Evolutionary conservation across 345 rosid species (phyloP).

Genomic region (Gossypium australe): DNA sequence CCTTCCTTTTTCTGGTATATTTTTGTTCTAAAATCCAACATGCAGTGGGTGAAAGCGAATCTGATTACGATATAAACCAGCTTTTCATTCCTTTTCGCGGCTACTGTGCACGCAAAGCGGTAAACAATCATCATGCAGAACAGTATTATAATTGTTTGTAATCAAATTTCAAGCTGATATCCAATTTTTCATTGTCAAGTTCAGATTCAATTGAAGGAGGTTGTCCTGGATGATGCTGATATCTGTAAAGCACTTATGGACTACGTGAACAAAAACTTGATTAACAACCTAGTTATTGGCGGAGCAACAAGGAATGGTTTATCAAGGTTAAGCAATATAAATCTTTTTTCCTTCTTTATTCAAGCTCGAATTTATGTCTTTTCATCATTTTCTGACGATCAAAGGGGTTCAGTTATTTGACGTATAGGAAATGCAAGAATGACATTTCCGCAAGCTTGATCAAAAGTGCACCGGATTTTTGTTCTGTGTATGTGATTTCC

Average conservation of each 20-base stretch:
- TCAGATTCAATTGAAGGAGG: slow-evolving; percentile 59
- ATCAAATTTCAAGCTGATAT: background rate
- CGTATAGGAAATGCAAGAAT: slow-evolving; percentile 42
- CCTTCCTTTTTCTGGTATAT: background rate
- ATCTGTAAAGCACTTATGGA: slow-evolving; percentile 55
- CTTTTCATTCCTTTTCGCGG: slow-evolving; percentile 68
- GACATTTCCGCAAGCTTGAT: slow-evolving; percentile 45
- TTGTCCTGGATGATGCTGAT: slow-evolving; percentile 57
- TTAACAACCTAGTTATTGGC: slow-evolving; percentile 60
- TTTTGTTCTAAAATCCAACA: background rate
- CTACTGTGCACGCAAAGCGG: slow-evolving; percentile 85
- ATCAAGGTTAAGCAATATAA: slow-evolving; percentile 38
- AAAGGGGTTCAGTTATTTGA: background rate
- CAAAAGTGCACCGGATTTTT: slow-evolving; percentile 64
- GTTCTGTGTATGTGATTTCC: slow-evolving; percentile 67
- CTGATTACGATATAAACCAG: slow-evolving; percentile 32
- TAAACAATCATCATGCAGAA: slow-evolving; percentile 10
- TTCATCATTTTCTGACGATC: too few relatives aligned
- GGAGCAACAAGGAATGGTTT: slow-evolving; percentile 55
- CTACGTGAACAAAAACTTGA: slow-evolving; percentile 42
- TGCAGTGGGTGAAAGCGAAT: slow-evolving; percentile 26
- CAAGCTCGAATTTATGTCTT: background rate
- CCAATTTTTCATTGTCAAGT: background rate
- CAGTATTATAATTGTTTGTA: background rate
- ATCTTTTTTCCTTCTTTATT: background rate